Base-by-base conservation (phyloP, 140 eudicot genomes). In the Ambrosia hybrid region DNA sequence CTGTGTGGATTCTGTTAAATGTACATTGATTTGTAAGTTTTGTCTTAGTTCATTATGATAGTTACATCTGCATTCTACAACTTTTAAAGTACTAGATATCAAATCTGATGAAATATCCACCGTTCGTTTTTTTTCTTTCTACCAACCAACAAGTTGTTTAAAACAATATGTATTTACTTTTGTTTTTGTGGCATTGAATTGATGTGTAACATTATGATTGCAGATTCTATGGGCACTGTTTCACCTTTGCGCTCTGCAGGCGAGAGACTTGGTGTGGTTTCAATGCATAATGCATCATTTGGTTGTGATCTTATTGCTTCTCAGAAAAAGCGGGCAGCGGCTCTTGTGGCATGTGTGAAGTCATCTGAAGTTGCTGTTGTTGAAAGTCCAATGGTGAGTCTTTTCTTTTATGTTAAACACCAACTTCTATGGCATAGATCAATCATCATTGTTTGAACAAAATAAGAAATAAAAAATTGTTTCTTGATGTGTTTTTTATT, bases 371-470 rank as follows among this genome's bases (percentile, higher is more conserved):
- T 81, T 78, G 77, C 89, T 65, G 80, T 82, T 48, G 70, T 78
- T 30, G 82, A 85, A 21, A 86, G 69, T 72, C 94, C 49, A 82
- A 82, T 46, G 95, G 98, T 92, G 74, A 82, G 90, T 76, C 68
- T 57, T 53, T 68, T 49, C 48, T 64, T 38, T 64, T 52, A 26
- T n/a, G 33, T 13, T 14, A 63, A 52, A 17, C n/a, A 37, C 49
- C 60, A 57, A 21, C 55, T 57, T 57, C 14, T 57, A 41, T 66
- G 58, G 38, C 45, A 30, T 9, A 30, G 26, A 67, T 58, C 46
- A 65, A 61, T 38, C 56, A 64, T 65, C 66, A 65, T 17, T 13
- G 26, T 36, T 33, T 34, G 46, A 61, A 13, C 49, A 61, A 34
- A 61, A 11, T 61, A 0, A 36, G 5, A 58, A 33, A 5, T 21